phyloP scores from a whole-genome alignment of 2,329 filamentous ascomycete species.

The Trichoderma sp. region DNA sequence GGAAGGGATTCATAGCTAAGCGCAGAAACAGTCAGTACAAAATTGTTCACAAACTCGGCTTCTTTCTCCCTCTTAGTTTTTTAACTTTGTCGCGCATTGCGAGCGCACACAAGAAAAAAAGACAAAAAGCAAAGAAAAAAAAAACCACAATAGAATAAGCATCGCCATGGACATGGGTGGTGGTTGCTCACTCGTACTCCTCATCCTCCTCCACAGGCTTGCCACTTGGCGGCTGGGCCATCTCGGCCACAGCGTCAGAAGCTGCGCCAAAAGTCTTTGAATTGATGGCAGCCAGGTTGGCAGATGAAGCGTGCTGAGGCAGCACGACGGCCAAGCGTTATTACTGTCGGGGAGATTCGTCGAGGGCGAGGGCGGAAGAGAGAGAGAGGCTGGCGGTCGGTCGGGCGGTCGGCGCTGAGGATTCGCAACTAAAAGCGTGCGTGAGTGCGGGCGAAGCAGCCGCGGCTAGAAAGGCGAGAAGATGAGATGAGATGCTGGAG shows the following conservation, averaged over 20 bases:
- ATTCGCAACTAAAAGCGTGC: neutral
- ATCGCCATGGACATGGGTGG: neutral
- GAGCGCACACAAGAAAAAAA: neutral
- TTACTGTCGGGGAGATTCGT: neutral
- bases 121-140: neutral
- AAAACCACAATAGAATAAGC: neutral
- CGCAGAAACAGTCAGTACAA: neutral
- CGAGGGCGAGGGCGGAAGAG: neutral
- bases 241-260: slow-evolving; percentile 65
- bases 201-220: slow-evolving; percentile 44
- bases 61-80: neutral
- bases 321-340: slow-evolving; percentile 14
- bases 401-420: slow-evolving; percentile 2
- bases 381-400: neutral
- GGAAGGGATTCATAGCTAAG: slow-evolving; percentile 84
- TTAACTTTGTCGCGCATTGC: neutral
- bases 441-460: neutral
- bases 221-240: slow-evolving; percentile 68
- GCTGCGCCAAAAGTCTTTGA: slow-evolving; percentile 60
- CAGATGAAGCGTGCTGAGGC: slow-evolving; percentile 31
- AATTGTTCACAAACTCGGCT: neutral
- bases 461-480: neutral
- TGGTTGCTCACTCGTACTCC: slow-evolving; percentile 60
- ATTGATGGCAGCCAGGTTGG: slow-evolving; percentile 63
- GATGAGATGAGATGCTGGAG: neutral